Conservation (phyloP, 2,329 filamentous ascomycete genomes). For the Leptodontidium sp. region DNA sequence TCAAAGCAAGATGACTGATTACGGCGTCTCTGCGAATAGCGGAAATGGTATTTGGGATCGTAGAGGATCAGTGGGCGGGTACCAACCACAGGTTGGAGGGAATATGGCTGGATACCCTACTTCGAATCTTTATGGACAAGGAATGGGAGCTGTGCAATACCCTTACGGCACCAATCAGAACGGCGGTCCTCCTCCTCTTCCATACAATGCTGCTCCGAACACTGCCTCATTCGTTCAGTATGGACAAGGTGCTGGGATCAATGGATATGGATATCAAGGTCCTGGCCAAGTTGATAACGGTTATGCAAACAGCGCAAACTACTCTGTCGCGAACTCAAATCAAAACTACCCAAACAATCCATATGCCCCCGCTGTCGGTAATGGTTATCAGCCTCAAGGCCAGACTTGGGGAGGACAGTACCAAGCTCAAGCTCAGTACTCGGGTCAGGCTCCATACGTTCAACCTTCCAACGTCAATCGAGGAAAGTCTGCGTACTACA, state of each 20-base stretch:
- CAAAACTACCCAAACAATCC: conserved; percentile 19
- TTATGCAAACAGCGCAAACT: not conserved
- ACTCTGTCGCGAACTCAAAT: not conserved
- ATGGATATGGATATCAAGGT: conserved; percentile 15
- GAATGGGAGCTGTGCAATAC: conserved; percentile 7
- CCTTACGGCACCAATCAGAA: conserved; percentile 7
- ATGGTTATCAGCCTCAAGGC: conserved; percentile 9
- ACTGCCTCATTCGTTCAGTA: conserved; percentile 11
- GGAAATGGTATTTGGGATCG: conserved; percentile 7
- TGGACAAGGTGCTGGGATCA: conserved; percentile 10
- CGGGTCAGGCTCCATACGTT: conserved; percentile 12
- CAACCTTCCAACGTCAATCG: conserved; percentile 26
- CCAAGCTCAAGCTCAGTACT: conserved; percentile 14
- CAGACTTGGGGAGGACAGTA: conserved; percentile 18
- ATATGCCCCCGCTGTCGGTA: not conserved
- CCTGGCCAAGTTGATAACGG: not conserved
- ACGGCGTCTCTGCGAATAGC: not conserved
- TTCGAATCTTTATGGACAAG: not conserved
- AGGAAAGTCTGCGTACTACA: conserved; percentile 25
- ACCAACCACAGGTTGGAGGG: not conserved
- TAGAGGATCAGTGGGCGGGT: not conserved
- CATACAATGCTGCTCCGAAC: not conserved
- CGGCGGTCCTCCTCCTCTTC: not conserved
- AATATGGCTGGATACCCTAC: not conserved
- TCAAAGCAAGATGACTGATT: not conserved